phyloP scores from a whole-genome alignment of 345 rosid genomes.

The Punica granatum region DNA sequence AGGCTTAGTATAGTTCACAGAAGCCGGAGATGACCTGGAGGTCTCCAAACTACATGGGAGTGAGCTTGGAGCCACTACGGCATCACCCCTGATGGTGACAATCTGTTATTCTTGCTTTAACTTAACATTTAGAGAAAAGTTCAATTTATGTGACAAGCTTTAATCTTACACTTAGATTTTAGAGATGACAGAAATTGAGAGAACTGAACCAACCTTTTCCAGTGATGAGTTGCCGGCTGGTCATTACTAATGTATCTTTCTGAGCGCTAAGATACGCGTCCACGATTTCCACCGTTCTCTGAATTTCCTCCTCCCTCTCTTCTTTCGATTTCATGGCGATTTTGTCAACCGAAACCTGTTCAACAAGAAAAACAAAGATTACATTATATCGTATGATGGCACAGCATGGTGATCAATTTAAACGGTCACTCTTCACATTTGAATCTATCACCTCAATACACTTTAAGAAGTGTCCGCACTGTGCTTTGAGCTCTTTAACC shows the following conservation, averaged over 20 bases:
- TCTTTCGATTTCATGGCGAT: constrained; percentile 65
- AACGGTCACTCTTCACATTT: neutral
- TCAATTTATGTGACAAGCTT: no score
- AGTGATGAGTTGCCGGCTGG: constrained; percentile 82
- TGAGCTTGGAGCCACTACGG: no score
- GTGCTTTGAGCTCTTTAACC: constrained; percentile 81
- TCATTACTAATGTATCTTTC: constrained; percentile 81
- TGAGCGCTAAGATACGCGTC: constrained; percentile 48
- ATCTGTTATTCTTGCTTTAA: no score
- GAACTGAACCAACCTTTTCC: constrained; percentile 57
- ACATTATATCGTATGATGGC: neutral
- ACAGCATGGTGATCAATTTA: neutral
- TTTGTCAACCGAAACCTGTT: constrained; percentile 78
- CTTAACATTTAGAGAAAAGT: no score
- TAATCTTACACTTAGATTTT: neutral
- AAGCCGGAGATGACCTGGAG: no score
- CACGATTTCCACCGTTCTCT: constrained; percentile 65
- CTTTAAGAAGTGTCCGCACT: constrained; percentile 49
- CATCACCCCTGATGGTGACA: no score
- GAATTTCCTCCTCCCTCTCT: constrained; percentile 74
- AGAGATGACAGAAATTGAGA: constrained; percentile 5
- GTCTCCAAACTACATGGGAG: no score
- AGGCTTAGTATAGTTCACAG: no score
- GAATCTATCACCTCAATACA: constrained; percentile 63
- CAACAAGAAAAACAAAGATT: constrained; percentile 10